phyloP scores from a whole-genome alignment of 768 basidiomycete genomes.

The Coprinopsis strossmayeri region DNA sequence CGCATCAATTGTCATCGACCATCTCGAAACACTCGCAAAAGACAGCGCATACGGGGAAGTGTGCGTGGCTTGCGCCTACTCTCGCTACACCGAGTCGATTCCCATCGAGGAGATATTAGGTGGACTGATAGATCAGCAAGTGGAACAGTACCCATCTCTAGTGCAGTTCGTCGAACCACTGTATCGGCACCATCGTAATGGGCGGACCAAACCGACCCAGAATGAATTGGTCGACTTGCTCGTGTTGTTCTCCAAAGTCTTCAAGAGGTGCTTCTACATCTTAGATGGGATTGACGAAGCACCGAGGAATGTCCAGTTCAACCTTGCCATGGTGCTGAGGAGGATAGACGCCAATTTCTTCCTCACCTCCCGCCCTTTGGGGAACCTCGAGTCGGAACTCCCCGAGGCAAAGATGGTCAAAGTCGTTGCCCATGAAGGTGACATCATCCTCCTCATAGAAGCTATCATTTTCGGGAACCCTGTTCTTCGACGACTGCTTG shows the following conservation, averaged over 20 bases:
- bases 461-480: not conserved
- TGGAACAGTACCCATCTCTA: not conserved
- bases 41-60: not conserved
- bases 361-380: slow-evolving; percentile 1
- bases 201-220: not conserved
- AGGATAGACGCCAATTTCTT: not conserved
- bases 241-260: not conserved
- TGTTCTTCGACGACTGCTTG: too few relatives aligned
- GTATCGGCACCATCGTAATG: not conserved
- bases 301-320: not conserved
- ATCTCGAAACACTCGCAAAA: not conserved
- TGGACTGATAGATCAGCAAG: not conserved
- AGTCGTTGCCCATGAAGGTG: not conserved
- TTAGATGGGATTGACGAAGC: slow-evolving; percentile 4
- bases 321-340: not conserved
- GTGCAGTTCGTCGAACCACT: not conserved
- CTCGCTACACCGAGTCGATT: not conserved
- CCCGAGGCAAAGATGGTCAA: not conserved
- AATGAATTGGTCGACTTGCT: not conserved
- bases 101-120: not conserved
- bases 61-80: not conserved
- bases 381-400: not conserved
- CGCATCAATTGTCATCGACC: not conserved
- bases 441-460: not conserved
- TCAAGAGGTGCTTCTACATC: not conserved